Evolutionary conservation across 2,329 filamentous ascomycete species (phyloP).

Genomic region (Ceratocystis huliohia): DNA sequence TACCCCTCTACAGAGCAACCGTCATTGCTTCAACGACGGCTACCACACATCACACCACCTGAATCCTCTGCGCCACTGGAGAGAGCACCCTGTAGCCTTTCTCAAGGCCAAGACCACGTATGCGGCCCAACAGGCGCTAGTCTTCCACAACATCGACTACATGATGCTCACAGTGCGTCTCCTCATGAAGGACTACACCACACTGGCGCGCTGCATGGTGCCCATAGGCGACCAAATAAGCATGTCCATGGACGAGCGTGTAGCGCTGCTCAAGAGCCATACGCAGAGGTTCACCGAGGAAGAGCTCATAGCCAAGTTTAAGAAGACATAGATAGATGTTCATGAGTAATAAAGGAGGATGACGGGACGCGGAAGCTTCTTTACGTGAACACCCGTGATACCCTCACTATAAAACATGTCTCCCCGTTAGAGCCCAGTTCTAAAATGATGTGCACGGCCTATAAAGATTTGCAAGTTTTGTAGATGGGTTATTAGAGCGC

Average conservation of each 20-base stretch:
- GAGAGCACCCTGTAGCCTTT: constrained; percentile 64
- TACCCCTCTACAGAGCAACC: constrained; percentile 49
- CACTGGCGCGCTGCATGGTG: constrained; percentile 57
- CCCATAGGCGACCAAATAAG: constrained; percentile 59
- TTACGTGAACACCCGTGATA: not conserved
- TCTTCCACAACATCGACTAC: constrained; percentile 74
- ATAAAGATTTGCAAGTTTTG: not conserved
- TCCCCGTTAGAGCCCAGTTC: not conserved
- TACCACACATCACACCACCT: constrained; percentile 74
- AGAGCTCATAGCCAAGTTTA: constrained; percentile 49
- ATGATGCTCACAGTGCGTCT: constrained; percentile 60
- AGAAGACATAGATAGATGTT: not conserved
- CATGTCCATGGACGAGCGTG: constrained; percentile 51
- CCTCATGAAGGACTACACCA: constrained; percentile 56
- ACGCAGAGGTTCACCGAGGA: constrained; percentile 54
- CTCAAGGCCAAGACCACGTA: constrained; percentile 57
- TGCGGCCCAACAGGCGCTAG: constrained; percentile 52
- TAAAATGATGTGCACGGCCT: not conserved
- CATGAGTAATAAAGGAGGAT: too few relatives aligned
- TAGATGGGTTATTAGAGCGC: not conserved
- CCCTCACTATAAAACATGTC: not conserved
- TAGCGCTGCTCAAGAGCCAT: constrained; percentile 49
- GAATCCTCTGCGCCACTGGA: constrained; percentile 68
- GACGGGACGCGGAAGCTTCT: not conserved
- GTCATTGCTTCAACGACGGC: constrained; percentile 71